Percentiles rank a stretch among this genome's conserved stretches.
phyloP scores from a whole-genome alignment of 169 alveolate genomes.

The Cryptosporidium sp. region DNA sequence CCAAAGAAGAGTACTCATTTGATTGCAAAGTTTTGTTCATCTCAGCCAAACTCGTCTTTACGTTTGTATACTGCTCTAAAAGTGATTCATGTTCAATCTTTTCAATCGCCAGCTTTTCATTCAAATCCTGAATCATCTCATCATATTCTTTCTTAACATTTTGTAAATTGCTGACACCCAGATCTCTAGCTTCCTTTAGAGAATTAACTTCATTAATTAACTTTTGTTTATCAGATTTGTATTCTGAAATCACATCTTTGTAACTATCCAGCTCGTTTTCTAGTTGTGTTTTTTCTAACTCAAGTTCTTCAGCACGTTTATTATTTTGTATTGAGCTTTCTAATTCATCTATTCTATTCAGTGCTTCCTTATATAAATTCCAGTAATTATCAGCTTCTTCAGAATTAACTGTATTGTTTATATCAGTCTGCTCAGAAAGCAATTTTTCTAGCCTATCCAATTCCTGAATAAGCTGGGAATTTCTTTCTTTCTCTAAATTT shows the following conservation, averaged over 20 bases:
- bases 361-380: slow-evolving; percentile 63
- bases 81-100: slow-evolving; percentile 41
- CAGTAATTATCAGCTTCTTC: slow-evolving; percentile 59
- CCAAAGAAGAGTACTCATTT: slow-evolving; percentile 35
- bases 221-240: slow-evolving; percentile 40
- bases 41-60: not conserved
- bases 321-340: slow-evolving; percentile 26
- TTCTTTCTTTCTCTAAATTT: slow-evolving; percentile 57
- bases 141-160: slow-evolving; percentile 26
- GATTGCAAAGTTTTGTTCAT: not conserved
- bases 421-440: slow-evolving; percentile 44
- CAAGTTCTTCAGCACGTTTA: slow-evolving; percentile 22
- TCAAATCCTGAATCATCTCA: slow-evolving; percentile 36
- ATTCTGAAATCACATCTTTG: slow-evolving; percentile 23
- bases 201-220: slow-evolving; percentile 17
- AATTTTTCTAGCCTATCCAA: slow-evolving; percentile 35
- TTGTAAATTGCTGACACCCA: not conserved
- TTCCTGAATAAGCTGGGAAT: slow-evolving; percentile 33
- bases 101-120: slow-evolving; percentile 44
- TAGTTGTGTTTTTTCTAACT: not conserved
- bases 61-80: slow-evolving; percentile 13
- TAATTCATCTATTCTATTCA: slow-evolving; percentile 43
- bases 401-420: not conserved
- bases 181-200: slow-evolving; percentile 1
- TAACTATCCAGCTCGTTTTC: slow-evolving; percentile 31